Percentiles rank a stretch among this genome's conserved stretches.
Evolutionary conservation across 139 green algal genomes (phyloP).

Genomic region (Haematococcus lacustris): DNA sequence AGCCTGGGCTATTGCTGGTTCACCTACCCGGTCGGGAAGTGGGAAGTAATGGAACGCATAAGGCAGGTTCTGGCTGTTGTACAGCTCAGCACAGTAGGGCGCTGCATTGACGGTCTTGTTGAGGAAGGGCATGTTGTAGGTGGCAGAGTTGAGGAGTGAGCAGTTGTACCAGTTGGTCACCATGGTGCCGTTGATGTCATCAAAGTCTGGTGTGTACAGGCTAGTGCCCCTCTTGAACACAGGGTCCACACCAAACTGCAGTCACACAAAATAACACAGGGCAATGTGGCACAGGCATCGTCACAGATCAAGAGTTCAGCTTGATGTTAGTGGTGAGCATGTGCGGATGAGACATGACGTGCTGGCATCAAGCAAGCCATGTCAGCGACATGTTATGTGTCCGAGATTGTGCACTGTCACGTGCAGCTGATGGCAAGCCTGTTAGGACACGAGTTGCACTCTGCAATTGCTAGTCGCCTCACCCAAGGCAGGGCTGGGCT

Average conservation of each 20-base stretch:
- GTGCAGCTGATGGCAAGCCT: too few species aligned
- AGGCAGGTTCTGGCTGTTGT: conserved; percentile 57
- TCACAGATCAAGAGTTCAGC: too few species aligned
- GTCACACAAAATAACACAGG: not conserved
- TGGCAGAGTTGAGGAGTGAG: conserved; percentile 23
- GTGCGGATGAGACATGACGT: not conserved
- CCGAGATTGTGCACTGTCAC: too few species aligned
- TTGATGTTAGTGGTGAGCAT: too few species aligned
- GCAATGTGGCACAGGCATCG: not conserved
- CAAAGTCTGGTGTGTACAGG: conserved; percentile 61
- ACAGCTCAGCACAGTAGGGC: conserved; percentile 74
- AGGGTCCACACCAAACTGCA: conserved; percentile 71
- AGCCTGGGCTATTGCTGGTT: too few species aligned
- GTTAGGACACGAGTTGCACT: too few species aligned
- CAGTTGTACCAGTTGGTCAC: conserved; percentile 66
- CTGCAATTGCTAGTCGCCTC: too few species aligned
- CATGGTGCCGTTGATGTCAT: conserved; percentile 29
- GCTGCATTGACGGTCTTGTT: conserved; percentile 33
- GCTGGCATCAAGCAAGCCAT: not conserved
- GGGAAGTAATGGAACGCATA: conserved; percentile 62
- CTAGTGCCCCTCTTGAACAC: conserved; percentile 66
- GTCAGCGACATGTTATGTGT: too few species aligned
- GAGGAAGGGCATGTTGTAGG: conserved; percentile 37
- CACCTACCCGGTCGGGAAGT: conserved; percentile 31
- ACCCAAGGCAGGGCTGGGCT: too few species aligned